phyloP scores from a whole-genome alignment of 768 basidiomycete genomes.

The Galerina sulciceps region DNA sequence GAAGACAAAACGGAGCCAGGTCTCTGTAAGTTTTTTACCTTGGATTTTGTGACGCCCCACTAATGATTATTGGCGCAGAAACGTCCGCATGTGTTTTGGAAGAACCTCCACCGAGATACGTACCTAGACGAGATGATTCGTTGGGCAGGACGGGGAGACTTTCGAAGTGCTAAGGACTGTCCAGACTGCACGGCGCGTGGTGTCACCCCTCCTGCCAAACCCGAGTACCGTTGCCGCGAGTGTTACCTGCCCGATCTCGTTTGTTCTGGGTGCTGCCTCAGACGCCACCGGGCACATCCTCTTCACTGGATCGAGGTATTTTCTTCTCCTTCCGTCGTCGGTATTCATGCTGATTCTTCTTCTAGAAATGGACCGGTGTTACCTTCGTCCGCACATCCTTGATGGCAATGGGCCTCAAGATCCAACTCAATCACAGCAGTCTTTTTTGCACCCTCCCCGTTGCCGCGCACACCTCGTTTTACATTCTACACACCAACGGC shows the following conservation, averaged over 20 bases:
- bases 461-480: slow-evolving; percentile 11
- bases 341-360: not conserved
- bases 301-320: slow-evolving; percentile 1
- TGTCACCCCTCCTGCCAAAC: not conserved
- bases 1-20: too few species aligned
- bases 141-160: slow-evolving; percentile 11
- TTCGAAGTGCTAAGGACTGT: not conserved
- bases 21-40: not conserved
- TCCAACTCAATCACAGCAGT: slow-evolving; percentile 8
- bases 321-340: not conserved
- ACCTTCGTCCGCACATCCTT: not conserved
- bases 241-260: slow-evolving; percentile 7
- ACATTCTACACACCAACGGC: slow-evolving; percentile 27
- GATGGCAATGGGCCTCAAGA: not conserved
- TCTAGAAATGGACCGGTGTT: not conserved
- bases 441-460: not conserved
- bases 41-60: not conserved
- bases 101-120: not conserved
- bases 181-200: slow-evolving; percentile 7
- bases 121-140: slow-evolving; percentile 12
- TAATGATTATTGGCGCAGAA: not conserved
- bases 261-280: slow-evolving; percentile 1
- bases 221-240: slow-evolving; percentile 4
- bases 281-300: not conserved
- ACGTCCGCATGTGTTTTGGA: slow-evolving; percentile 14